These are phyloP conservation scores for Claviceps arundinis DNA, from an alignment of 2,329 filamentous ascomycete species.

Conservation along the genomic window DNA sequence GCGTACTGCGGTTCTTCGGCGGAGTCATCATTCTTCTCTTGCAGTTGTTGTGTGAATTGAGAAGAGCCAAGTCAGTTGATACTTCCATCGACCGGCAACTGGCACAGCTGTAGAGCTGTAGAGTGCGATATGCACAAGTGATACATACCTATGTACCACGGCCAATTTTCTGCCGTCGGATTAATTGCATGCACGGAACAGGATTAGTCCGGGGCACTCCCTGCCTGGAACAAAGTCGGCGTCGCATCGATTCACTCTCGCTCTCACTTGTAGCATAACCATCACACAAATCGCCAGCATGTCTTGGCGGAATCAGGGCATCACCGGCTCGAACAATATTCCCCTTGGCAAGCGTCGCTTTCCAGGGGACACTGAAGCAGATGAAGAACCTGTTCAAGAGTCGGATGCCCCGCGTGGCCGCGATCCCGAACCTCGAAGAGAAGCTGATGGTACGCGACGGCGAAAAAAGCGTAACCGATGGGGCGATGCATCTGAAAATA, in stretches of 20 bases:
- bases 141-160: too few relatives aligned
- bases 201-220: not conserved
- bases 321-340: slow-evolving; percentile 97
- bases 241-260: not conserved
- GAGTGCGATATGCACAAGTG: too few relatives aligned
- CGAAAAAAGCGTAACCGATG: slow-evolving; percentile 98
- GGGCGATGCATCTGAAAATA: slow-evolving; percentile 96
- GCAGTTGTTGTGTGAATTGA: too few relatives aligned
- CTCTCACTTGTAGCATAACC: not conserved
- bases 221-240: not conserved
- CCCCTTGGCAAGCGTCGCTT: slow-evolving; percentile 81
- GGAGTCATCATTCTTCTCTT: too few relatives aligned
- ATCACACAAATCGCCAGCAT: slow-evolving; percentile 25
- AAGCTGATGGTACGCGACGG: slow-evolving; percentile 64
- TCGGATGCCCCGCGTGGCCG: slow-evolving; percentile 71
- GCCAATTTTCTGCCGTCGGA: not conserved
- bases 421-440: slow-evolving; percentile 66
- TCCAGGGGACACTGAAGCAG: slow-evolving; percentile 46
- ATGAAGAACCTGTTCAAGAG: slow-evolving; percentile 15
- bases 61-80: too few relatives aligned
- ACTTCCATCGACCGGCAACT: not conserved
- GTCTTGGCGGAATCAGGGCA: slow-evolving; percentile 64
- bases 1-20: too few relatives aligned
- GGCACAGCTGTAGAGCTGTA: too few relatives aligned
- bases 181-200: not conserved